Base-by-base conservation (phyloP, 163 green algal species). In the Scenedesmus sp. region DNA sequence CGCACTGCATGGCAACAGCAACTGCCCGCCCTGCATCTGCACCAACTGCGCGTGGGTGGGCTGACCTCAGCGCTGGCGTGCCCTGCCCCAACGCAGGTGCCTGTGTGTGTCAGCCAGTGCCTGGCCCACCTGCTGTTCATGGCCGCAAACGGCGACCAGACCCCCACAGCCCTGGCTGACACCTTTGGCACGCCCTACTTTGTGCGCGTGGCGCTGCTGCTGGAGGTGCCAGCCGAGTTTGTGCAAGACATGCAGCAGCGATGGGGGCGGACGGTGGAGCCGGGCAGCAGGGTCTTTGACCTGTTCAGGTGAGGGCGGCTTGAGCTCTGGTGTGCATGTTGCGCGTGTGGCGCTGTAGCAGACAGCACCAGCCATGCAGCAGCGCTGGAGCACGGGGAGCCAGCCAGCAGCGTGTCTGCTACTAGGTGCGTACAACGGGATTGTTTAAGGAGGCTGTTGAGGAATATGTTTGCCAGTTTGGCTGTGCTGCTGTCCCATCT, bases 121-220 rank as follows among this genome's bases (percentile, higher is more conserved):
- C 73, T 96, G 89, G 89, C 93, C 0, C 95, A 97, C 85, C 87
- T 97, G 81, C 87, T 96, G 81, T 94, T 96, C 65, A 83, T 96
- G 83, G 53, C 76, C 24, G 80, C 79, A 15, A 93, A 92, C 0
- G 93, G 92, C 0, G 53, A 81, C 42, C 43, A 81, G 37, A 24
- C 84, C 16, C 91, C 91, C 53, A 96, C 94, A 16, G 96, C 95
- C 0, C 93, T 98, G 83, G 16, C 95, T n/a, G 96, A 98, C 91
- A 97, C 96, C 42, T 96, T 97, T 85, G 94, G 93, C 49, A 97
- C 95, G 0, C 33, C 73, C 0, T 92, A 92, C 22, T 98, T 97
- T 90, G 78, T 97, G 33, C 87, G 79, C 0, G 86, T 93, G 18
- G 92, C 94, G 0, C 40, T 92, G 49, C 86, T 93, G 1, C 89